Conservation (phyloP, 129 eudicot species). For the Chrysanthemum makinoi region DNA sequence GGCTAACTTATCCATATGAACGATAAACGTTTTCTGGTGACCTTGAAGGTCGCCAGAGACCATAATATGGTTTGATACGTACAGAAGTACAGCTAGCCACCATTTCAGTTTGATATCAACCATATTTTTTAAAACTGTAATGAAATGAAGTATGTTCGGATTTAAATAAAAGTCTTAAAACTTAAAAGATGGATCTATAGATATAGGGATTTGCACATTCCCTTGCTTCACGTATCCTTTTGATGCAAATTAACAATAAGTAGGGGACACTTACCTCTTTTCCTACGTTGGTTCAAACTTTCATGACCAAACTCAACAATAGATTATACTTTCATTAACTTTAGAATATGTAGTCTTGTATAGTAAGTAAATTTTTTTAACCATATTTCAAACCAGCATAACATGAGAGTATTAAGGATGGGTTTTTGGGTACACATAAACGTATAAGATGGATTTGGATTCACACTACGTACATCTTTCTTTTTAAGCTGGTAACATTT, state of each 20-base stretch:
- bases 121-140: constrained; percentile 11
- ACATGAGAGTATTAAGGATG: too few species aligned
- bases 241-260: neutral
- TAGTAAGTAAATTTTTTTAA: neutral
- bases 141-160: neutral
- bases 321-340: neutral
- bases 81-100: constrained; percentile 9
- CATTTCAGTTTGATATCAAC: constrained; percentile 21
- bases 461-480: too few species aligned
- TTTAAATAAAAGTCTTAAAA: neutral
- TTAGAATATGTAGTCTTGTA: neutral
- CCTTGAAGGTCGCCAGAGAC: neutral
- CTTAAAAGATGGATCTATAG: too few species aligned
- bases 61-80: constrained; percentile 19
- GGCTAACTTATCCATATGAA: constrained; percentile 51
- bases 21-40: constrained; percentile 40
- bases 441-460: too few species aligned
- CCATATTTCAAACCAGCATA: too few species aligned
- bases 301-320: constrained; percentile 10
- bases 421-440: too few species aligned
- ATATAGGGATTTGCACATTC: constrained; percentile 21
- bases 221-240: constrained; percentile 16
- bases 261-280: constrained; percentile 12
- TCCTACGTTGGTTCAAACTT: constrained; percentile 6
- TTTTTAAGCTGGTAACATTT: too few species aligned